A percentile compares a stretch with the other conserved stretches of the same genome.
Conservation (phyloP, 73 alveolate species). For the Paramecium sonneborni region DNA sequence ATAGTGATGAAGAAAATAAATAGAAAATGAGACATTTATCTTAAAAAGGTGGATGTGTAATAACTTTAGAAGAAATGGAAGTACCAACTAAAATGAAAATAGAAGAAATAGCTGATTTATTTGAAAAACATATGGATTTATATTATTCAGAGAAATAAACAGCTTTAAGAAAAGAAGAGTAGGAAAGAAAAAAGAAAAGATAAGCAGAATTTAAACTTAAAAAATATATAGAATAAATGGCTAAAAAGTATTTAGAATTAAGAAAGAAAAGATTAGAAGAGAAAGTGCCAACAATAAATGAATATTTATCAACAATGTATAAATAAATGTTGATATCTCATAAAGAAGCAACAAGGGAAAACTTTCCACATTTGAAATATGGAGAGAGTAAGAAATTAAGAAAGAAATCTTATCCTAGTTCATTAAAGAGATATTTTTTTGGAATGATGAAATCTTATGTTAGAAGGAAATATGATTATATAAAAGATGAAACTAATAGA, state of each 20-base stretch:
- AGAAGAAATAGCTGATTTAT: slow-evolving; percentile 67
- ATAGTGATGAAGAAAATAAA: slow-evolving; percentile 87
- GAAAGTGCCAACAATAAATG: slow-evolving; percentile 56
- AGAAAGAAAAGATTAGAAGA: slow-evolving; percentile 75
- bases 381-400: slow-evolving; percentile 64
- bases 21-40: slow-evolving; percentile 73
- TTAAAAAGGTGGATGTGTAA: slow-evolving; percentile 67
- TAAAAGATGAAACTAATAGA: slow-evolving; percentile 54
- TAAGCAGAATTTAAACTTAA: slow-evolving; percentile 66
- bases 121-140: slow-evolving; percentile 69
- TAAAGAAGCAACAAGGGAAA: slow-evolving; percentile 18
- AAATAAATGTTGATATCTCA: background rate
- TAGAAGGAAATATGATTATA: slow-evolving; percentile 53
- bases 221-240: slow-evolving; percentile 72
- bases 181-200: slow-evolving; percentile 45
- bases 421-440: slow-evolving; percentile 81
- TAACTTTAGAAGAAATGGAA: slow-evolving; percentile 66
- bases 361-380: slow-evolving; percentile 50
- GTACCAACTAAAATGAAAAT: slow-evolving; percentile 66
- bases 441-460: slow-evolving; percentile 58
- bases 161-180: slow-evolving; percentile 65
- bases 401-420: slow-evolving; percentile 74
- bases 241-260: slow-evolving; percentile 71
- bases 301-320: slow-evolving; percentile 42
- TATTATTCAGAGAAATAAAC: slow-evolving; percentile 48